Base-by-base conservation (phyloP, 2,329 filamentous ascomycete genomes). In the Beauveria asiatica region DNA sequence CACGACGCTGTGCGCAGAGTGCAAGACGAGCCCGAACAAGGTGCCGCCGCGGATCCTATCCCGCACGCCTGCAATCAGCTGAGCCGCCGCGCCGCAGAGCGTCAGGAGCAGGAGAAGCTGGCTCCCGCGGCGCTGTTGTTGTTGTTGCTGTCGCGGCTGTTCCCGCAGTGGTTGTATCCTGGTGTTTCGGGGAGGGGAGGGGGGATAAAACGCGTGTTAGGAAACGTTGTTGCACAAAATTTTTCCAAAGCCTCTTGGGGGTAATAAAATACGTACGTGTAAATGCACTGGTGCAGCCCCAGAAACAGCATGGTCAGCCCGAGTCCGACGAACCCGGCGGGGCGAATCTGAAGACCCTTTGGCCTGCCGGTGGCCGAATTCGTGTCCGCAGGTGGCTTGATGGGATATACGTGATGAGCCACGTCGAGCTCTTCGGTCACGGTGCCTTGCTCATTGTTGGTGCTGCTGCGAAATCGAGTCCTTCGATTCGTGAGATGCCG, bases 1-100 rank as follows among this genome's bases (percentile, higher is more conserved):
- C 74, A 85, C 85, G 62, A 82, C 81, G 61, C 82, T 82, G 67
- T 84, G 86, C 3, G 80, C 83, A 46, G 79, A 81, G 61, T 85
- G 80, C 9, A 83, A 80, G 7, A 82, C 85, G 33, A 81, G 81
- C 75, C 82, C 83, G 57, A 85, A 85, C 11, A 82, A 84, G 73
- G 85, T 85, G 30, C 25, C 52, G 41, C 30, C 51, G 10, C 41
- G 39, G 53, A 8, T 5, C 13, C 25, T 30, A 2, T 56, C 41
- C 4, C 30, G 46, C 16, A 30, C 7, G 11, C 57, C 39, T n/a
- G 39, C 25, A 2, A 33, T 25, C 23, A 59, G n/a, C 11, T 59
- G 39, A 11, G 39, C 23, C 1, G 25, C 48, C 10, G 57, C 57
- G 25, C 46, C 7, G n/a, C 21, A 16, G 17, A 45, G 3, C 5